Percentiles rank a stretch among this genome's conserved stretches.
These are phyloP conservation scores for Trichoderma polysporum DNA, from an alignment of 2,329 filamentous ascomycete genomes.

Conservation along the genomic window DNA sequence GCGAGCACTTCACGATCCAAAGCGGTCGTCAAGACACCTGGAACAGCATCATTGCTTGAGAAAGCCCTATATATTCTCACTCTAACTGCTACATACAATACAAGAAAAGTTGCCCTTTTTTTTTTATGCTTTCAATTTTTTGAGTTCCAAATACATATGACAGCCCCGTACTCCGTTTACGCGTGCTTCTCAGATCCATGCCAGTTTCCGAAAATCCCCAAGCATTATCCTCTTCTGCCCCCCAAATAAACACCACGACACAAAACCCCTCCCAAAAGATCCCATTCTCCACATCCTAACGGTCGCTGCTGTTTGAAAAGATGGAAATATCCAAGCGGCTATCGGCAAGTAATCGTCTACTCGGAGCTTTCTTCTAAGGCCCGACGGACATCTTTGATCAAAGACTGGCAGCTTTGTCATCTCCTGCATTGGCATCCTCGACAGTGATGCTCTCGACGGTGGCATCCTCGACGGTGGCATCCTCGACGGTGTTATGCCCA, in stretches of 20 bases:
- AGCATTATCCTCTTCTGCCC: too few species aligned
- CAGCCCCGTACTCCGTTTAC: too few species aligned
- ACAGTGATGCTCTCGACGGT: background rate
- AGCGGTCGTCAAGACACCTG: background rate
- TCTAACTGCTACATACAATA: too few species aligned
- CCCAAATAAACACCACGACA: too few species aligned
- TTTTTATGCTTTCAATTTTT: too few species aligned
- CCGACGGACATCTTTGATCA: background rate
- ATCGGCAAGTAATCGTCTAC: background rate
- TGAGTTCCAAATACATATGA: too few species aligned
- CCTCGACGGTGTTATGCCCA: background rate
- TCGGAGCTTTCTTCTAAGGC: background rate
- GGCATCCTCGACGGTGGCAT: background rate
- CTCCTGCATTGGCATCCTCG: background rate
- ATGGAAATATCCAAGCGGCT: background rate
- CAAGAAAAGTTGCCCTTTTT: too few species aligned
- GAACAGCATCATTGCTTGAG: background rate
- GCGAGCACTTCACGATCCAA: background rate
- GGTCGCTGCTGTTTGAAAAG: background rate
- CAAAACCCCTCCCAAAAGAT: background rate
- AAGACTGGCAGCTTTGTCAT: background rate
- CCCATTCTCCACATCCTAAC: background rate
- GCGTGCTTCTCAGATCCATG: too few species aligned
- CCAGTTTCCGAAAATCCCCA: too few species aligned
- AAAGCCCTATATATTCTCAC: too few species aligned